Evolutionary conservation across 331 rosid genomes (phyloP), one percentile per base, ranked within the genome.

Genomic region (Dryas integrifolia): DNA sequence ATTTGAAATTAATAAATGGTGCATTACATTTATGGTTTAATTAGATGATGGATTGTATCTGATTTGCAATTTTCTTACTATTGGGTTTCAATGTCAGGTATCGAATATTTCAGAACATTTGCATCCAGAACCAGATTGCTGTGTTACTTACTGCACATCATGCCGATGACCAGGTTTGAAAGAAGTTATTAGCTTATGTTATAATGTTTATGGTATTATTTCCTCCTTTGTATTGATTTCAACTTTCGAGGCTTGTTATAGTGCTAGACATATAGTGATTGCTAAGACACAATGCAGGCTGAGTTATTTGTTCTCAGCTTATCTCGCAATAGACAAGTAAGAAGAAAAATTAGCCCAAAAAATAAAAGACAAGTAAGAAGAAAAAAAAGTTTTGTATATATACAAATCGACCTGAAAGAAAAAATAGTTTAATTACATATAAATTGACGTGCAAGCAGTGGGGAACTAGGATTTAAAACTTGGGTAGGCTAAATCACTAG

Each of bases 261-360:
- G 74, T 81, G 76, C 79, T 83, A 86, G 76, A 77, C 72, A 67
- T 73, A 65, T 83, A 83, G 72, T 88, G 84, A 86, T 81, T 84
- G 39, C 72, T 86, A 81, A 68, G 87, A 80, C 77, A 85, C 77
- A 63, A 81, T 94, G 96, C 97, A 94, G 99, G 97, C 93, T 3
- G 99, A 95, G 85, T 86, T 95, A 76, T 92, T 95, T 79, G 79
- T 91, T 82, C 89, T 95, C 74, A 89, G 97, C 85, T 89, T 95
- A 72, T 95, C 99, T 72, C 96, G 96, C 74, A 80, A 87, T 50
- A 95, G 99, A 21, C 24, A 21, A 21, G 24, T 21, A 21, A 21
- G 24, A 21, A 21, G 24, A 21, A 21, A 21, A 21, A 21, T 21
- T 21, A 21, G 24, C 24, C 24, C 24, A 21, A 21, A 21, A 21